Evolutionary conservation across 805 yeast genomes (phyloP), one percentile per base, ranked within the genome.

Genomic region (Metschnikowia baotianmanensis): DNA sequence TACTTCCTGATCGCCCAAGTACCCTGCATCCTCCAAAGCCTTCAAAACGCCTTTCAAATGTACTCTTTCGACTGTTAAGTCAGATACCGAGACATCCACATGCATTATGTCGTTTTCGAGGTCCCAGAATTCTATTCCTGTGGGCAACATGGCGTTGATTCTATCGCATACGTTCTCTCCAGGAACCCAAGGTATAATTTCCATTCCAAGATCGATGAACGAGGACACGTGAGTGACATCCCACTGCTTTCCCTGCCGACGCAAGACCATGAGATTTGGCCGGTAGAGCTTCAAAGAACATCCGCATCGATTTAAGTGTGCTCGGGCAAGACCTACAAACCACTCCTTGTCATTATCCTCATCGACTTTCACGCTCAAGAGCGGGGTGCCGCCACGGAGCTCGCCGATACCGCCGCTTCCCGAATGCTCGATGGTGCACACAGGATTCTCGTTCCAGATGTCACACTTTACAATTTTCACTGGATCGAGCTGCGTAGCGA

Each of bases 251-350:
- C 50, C 53, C 33, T 63, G 65, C 38, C 56, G 59, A 22, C 56
- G 63, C 17, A 69, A 33, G n/a, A 71, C 51, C 37, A 67, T 60
- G 42, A 73, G 50, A 37, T 67, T 64, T 3, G 79, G 78, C 39
- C 78, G 58, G 48, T 72, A 71, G 50, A 69, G 59, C 15, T 59
- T 57, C 16, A 49, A 51, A 9, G 74, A 71, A 55, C 77, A 73
- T 0, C 74, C 74, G 54, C 77, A 72, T 5, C 57, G 45, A 35
- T 59, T 58, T 15, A 71, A 44, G 46, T 69, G 72, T 3, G 74
- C 65, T 46, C 74, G 59, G 3, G 72, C 72, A 51, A 72, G 67
- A 0, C 74, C 76, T 18, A 72, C 56, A 70, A 74, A 74, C 34
- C 71, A 56, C 45, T 71, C 72, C 11, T 12, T 7, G 6, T 37